Conservation (phyloP, 768 basidiomycete species). For the Amanita thiersii region DNA sequence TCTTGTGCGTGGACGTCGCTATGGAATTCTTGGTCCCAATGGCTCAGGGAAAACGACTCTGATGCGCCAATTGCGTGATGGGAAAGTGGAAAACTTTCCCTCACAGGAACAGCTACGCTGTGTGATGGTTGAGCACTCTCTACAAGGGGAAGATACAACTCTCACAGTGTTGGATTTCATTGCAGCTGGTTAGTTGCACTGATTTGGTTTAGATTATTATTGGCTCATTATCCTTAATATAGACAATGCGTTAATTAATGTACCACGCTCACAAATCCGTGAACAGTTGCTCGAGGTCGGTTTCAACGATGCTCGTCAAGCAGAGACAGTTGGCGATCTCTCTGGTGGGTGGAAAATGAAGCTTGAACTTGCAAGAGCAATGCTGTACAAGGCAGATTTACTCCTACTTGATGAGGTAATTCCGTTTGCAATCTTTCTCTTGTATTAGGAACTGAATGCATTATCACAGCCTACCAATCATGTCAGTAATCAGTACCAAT, state of each 20-base stretch:
- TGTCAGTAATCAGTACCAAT: slow-evolving; percentile 41
- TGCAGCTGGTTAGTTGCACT: slow-evolving; percentile 51
- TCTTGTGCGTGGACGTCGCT: slow-evolving; percentile 83
- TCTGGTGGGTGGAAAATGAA: slow-evolving; percentile 99
- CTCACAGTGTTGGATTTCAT: slow-evolving; percentile 85
- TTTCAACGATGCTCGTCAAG: slow-evolving; percentile 81
- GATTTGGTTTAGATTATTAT: slow-evolving; percentile 3
- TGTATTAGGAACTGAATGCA: slow-evolving; percentile 4
- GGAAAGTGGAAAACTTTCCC: slow-evolving; percentile 96
- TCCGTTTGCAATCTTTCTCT: slow-evolving; percentile 5
- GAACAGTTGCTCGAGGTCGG: slow-evolving; percentile 82
- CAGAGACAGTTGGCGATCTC: slow-evolving; percentile 78
- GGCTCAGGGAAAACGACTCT: slow-evolving; percentile 95
- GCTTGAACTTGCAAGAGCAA: slow-evolving; percentile 89
- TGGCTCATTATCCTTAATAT: slow-evolving; percentile 5
- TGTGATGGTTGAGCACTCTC: slow-evolving; percentile 95
- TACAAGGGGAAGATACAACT: slow-evolving; percentile 89
- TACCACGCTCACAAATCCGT: slow-evolving; percentile 65
- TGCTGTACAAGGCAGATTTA: slow-evolving; percentile 91
- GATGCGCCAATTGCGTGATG: slow-evolving; percentile 90
- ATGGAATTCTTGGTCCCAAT: slow-evolving; percentile 95
- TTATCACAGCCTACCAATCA: slow-evolving; percentile 76
- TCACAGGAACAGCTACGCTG: slow-evolving; percentile 78
- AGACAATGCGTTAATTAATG: slow-evolving; percentile 63
- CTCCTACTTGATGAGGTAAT: slow-evolving; percentile 77